Base-by-base conservation (phyloP, 139 green algal genomes). In the Axilococcus clingmanii region DNA sequence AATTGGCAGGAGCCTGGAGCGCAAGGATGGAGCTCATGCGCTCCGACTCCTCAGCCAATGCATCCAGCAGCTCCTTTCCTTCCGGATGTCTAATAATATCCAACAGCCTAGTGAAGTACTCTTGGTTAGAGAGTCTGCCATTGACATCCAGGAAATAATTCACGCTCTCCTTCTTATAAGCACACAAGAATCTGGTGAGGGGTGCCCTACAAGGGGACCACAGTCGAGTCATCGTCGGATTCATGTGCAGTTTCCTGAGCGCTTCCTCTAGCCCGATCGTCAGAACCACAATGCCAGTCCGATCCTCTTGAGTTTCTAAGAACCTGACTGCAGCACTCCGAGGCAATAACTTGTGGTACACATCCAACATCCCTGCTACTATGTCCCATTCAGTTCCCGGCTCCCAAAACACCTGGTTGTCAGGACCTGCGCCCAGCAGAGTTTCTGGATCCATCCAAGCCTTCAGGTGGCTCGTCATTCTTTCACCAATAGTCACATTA, bases 281-380 rank as follows among this genome's bases (percentile, higher is more conserved):
- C 40, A 97, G 62, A 42, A 90, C 76, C 14, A 99, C 89, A 28
- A 98, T 67, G 0, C 87, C 85, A 4, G 66, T 70, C 2, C 75
- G 67, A 5, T 40, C 55, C 40, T 29, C 59, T 15, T 83, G 63
- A 2, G 77, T 81, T 61, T 95, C 82, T 48, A 98, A 63, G 53
- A 98, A 97, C 25, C 59, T 46, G 40, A 82, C 85, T 11, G 63
- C 62, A 7, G 85, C 83, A n/a, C 67, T 48, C n/a, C n/a, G n/a
- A 3, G 63, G 57, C 4, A 92, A 92, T 40, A 99, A 76, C 51
- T 90, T 79, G 62, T 95, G 88, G 66, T 97, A 98, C 4, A 98
- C 81, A 29, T 98, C 83, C 33, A 98, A 69, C 24, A 94, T 83
- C 20, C 76, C 75, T 3, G 83, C 81, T 2, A 86, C 87, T 0